Base-by-base conservation (phyloP, 2,329 filamentous ascomycete species). In the Waltergamsia citrina region DNA sequence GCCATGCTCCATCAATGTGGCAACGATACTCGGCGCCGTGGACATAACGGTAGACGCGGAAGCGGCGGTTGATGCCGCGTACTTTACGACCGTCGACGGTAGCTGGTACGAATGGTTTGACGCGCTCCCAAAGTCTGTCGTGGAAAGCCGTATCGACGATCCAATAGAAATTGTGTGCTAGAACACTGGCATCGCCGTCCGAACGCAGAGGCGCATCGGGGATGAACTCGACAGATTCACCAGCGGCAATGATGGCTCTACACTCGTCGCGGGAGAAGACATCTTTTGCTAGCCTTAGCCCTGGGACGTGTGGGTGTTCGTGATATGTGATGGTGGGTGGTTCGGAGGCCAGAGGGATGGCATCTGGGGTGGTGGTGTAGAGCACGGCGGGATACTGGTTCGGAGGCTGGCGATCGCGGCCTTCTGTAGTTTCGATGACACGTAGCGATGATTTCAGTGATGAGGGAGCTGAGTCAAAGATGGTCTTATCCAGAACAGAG, bases 141-240 rank as follows among this genome's bases (percentile, higher is more conserved):
- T 78, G 71, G 50, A 83, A 82, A 0, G 64, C 60, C 16, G 63
- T 60, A 43, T 84, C 79, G 10, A 77, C 64, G 7, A 84, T 63
- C 79, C 79, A 84, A 59, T 83, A 83, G 44, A 84, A 81, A 52
- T 83, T 84, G 57, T 84, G 79, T 0, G 79, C 79, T 2, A 83
- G 53, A 30, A 83, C 68, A 45, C 75, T 81, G 17, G 66, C 64
- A 34, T 81, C 75, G 12, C 73, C 74, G 36, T 78, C 74, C n/a
- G 75, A 72, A 3, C 75, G 71, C 20, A 83, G 58, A 0, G 79
- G 79, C 1, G 76, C 74, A 45, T 85, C 80, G 0, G 80, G 79
- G 0, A 78, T 62, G 41, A 83, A 85, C 6, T 70, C 69, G 29
- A 81, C 68, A 1, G 64, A 63, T 49, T 85, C 80, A 5, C 72